These are phyloP conservation scores for Penicillium atrosanguineum DNA, from an alignment of 495 filamentous ascomycete genomes.

Conservation along the genomic window DNA sequence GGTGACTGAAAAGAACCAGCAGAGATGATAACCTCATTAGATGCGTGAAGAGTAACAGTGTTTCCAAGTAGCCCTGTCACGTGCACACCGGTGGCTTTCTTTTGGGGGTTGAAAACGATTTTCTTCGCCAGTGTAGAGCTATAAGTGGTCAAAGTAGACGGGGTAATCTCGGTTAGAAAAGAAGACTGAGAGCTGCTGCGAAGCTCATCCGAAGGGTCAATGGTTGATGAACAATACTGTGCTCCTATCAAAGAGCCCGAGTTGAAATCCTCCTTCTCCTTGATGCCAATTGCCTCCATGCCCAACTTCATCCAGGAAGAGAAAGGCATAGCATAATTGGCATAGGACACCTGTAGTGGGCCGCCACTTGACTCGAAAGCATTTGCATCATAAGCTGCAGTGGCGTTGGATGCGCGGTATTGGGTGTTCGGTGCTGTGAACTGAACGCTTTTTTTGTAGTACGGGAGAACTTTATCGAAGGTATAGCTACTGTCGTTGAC, in stretches of 20 bases:
- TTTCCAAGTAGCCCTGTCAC: slow-evolving; percentile 15
- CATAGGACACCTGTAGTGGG: slow-evolving; percentile 51
- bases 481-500: slow-evolving; percentile 56
- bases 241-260: no score
- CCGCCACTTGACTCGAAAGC: slow-evolving; percentile 30
- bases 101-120: slow-evolving; percentile 21
- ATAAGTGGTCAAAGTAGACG: slow-evolving; percentile 17
- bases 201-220: slow-evolving; percentile 29
- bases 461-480: slow-evolving; percentile 52
- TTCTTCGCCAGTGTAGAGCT: slow-evolving; percentile 23
- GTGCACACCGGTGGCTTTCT: slow-evolving; percentile 23
- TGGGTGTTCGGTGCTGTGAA: slow-evolving; percentile 52
- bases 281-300: not conserved
- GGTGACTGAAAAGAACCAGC: slow-evolving; percentile 18
- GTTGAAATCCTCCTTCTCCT: no score
- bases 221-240: slow-evolving; percentile 2
- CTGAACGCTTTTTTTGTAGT: slow-evolving; percentile 49
- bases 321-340: slow-evolving; percentile 47
- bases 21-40: slow-evolving; percentile 18
- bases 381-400: slow-evolving; percentile 38
- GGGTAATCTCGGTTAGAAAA: slow-evolving; percentile 24
- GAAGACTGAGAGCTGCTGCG: slow-evolving; percentile 38
- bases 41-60: slow-evolving; percentile 12
- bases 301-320: slow-evolving; percentile 26
- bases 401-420: slow-evolving; percentile 38